phyloP scores from a whole-genome alignment of 192 early-diverging fungal genomes.

The Backusella circina region DNA sequence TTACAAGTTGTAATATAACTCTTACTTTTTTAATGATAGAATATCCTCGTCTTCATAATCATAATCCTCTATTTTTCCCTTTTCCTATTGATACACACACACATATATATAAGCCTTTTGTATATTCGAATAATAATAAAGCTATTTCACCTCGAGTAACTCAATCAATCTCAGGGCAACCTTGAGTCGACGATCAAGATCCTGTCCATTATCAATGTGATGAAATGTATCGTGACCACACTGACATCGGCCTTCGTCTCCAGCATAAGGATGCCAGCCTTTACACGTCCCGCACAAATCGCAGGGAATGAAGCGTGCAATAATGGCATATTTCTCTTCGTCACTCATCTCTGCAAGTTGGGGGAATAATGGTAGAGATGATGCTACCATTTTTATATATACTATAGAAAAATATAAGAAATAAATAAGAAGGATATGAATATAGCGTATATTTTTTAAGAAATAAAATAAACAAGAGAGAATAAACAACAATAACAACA shows the following conservation, averaged over 20 bases:
- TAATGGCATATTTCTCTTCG: slow-evolving; percentile 38
- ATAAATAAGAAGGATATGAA: no score
- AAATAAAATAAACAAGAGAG: no score
- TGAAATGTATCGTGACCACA: slow-evolving; percentile 43
- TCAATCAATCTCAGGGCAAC: slow-evolving; percentile 45
- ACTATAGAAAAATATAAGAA: neutral
- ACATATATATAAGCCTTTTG: no score
- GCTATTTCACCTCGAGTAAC: slow-evolving; percentile 34
- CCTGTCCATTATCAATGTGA: slow-evolving; percentile 45
- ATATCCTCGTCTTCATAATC: slow-evolving; percentile 50
- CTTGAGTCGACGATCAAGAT: slow-evolving; percentile 40
- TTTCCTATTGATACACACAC: slow-evolving; percentile 45
- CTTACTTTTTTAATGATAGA: slow-evolving; percentile 41
- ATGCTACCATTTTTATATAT: neutral
- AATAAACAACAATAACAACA: no score
- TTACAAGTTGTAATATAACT: no score
- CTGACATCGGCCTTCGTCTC: slow-evolving; percentile 34
- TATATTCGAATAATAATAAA: no score
- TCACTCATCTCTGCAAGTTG: slow-evolving; percentile 14
- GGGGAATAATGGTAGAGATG: slow-evolving; percentile 13
- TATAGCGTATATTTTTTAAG: no score
- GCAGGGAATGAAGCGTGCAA: slow-evolving; percentile 47
- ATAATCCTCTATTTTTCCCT: slow-evolving; percentile 49
- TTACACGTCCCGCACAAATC: slow-evolving; percentile 38
- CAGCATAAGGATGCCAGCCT: slow-evolving; percentile 39